Evolutionary conservation across 306 rosid species (phyloP), one percentile per base, ranked within the genome.

Genomic region (Trifolium repens): DNA sequence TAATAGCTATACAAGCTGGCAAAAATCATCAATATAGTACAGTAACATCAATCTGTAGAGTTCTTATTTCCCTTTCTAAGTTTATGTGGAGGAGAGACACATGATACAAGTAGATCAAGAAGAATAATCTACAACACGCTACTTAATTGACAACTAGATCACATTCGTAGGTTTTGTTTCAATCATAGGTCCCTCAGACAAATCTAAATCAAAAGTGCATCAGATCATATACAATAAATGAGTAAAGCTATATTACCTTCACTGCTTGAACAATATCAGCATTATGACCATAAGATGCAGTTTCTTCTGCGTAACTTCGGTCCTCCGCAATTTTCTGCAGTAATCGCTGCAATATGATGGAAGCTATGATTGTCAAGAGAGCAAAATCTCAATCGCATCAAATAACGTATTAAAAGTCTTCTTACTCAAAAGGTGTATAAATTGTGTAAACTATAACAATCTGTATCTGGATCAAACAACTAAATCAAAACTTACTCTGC

Each of bases 291-390:
- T 78, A 78, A 70, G 88, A 72, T 50, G 50, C 32, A 62, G 53
- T 62, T 72, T 73, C 82, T 47, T 77, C 62, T 59, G 32, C 55
- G 69, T 26, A 72, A 75, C 77, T 70, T 73, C 12, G 71, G 58
- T 82, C 86, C 62, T 74, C 87, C 77, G 84, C 66, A 69, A 86
- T 80, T 72, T 70, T 84, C 59, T 78, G 85, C 78, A 94, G 39
- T 74, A 94, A 87, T 79, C 54, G 83, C 98, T 91, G 91, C 91
- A 83, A 59, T 73, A 57, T n/a, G 54, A 77, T 24, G 40, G 42
- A 81, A 73, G 64, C 22, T 60, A 37, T 17, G 53, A 68, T 49
- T 66, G 63, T 61, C 37, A 46, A 22, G 22, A 65, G 15, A 35
- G 78, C 26, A 57, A 44, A 77, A 74, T 65, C 80, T 46, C 61